Evolutionary conservation across 106 monocot genomes (phyloP).

Genomic region (Phalaenopsis equestris): DNA sequence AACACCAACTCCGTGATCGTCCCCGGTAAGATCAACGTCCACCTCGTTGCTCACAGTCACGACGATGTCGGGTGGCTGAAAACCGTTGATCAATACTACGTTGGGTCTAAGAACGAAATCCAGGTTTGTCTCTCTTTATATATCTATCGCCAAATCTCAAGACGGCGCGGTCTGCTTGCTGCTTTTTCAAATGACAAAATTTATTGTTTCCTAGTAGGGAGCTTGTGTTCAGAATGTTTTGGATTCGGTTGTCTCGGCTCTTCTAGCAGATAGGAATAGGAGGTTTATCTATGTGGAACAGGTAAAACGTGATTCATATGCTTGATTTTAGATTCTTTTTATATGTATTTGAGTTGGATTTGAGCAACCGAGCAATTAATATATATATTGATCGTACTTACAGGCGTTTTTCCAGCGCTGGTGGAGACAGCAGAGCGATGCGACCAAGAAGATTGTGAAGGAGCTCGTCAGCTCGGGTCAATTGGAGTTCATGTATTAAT

Average conservation of each 20-base stretch:
- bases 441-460: conserved; percentile 57
- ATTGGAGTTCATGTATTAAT: conserved; percentile 78
- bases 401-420: conserved; percentile 97
- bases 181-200: neutral
- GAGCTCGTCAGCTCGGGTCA: conserved; percentile 69
- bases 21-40: conserved; percentile 85
- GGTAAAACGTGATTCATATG: conserved; percentile 13
- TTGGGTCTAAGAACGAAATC: conserved; percentile 74
- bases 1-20: conserved; percentile 80
- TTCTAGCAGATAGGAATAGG: conserved; percentile 30
- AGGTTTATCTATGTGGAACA: conserved; percentile 46
- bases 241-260: conserved; percentile 35
- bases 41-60: conserved; percentile 76
- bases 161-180: neutral
- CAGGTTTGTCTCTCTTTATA: conserved; percentile 20
- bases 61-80: conserved; percentile 88
- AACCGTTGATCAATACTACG: conserved; percentile 82
- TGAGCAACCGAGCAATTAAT: neutral
- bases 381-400: neutral
- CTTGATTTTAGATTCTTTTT: neutral
- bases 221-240: conserved; percentile 43
- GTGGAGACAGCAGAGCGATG: conserved; percentile 89
- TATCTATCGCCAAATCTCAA: neutral
- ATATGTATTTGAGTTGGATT: neutral
- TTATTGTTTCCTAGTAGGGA: conserved; percentile 15